Conservation (phyloP, 768 basidiomycete species). For the Suillus paluster region DNA sequence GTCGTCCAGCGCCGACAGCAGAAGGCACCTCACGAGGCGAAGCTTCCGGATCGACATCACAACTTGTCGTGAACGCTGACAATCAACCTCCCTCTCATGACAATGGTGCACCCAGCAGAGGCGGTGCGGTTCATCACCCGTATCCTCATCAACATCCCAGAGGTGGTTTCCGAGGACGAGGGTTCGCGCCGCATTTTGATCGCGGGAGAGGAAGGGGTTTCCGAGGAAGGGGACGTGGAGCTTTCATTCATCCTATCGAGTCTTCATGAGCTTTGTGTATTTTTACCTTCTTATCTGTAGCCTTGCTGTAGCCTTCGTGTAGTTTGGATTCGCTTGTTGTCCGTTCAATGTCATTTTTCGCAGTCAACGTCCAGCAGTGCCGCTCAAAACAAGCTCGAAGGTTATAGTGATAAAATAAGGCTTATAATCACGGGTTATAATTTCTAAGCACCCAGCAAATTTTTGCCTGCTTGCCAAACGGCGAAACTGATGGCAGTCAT, state of each 20-base stretch:
- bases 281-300: slow-evolving; percentile 1
- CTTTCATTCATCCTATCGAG: slow-evolving; percentile 9
- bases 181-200: slow-evolving; percentile 29
- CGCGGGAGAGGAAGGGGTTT: slow-evolving; percentile 36
- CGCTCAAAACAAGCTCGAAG: no score
- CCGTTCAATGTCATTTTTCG: background rate
- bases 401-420: background rate
- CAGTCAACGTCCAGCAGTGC: no score
- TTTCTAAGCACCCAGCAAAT: slow-evolving; percentile 31
- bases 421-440: slow-evolving; percentile 4
- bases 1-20: slow-evolving; percentile 11
- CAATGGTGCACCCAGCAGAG: slow-evolving; percentile 14
- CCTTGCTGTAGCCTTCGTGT: background rate
- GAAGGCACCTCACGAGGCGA: slow-evolving; percentile 1
- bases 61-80: background rate
- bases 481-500: slow-evolving; percentile 94
- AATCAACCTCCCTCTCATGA: slow-evolving; percentile 7
- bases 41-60: background rate
- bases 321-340: background rate
- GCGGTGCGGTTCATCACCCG: slow-evolving; percentile 1
- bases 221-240: slow-evolving; percentile 39
- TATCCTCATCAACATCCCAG: slow-evolving; percentile 16
- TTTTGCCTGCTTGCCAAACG: slow-evolving; percentile 71
- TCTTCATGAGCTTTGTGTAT: slow-evolving; percentile 15
- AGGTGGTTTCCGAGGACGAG: slow-evolving; percentile 39